Conservation (phyloP, 371 early-diverging fungal genomes). For the Phascolomyces articulosus region DNA sequence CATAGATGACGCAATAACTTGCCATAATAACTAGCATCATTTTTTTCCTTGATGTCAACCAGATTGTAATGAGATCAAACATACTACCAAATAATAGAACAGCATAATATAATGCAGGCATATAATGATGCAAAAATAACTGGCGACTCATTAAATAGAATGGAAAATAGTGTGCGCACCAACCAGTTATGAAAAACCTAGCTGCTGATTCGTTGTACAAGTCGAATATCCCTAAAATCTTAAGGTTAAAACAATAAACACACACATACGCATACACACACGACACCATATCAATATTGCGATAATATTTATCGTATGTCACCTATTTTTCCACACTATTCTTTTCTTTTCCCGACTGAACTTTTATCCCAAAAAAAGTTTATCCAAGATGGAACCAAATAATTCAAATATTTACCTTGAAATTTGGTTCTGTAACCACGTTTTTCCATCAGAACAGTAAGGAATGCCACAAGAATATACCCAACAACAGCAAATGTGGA, state of each 20-base stretch:
- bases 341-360: no score
- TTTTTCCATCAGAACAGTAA: neutral
- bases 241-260: neutral
- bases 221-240: slow-evolving; percentile 30
- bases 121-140: slow-evolving; percentile 98
- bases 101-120: slow-evolving; percentile 90
- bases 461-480: slow-evolving; percentile 39
- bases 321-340: no score
- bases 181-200: slow-evolving; percentile 88
- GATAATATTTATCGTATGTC: no score
- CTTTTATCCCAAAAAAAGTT: no score
- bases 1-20: slow-evolving; percentile 50
- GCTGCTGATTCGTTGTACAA: slow-evolving; percentile 72
- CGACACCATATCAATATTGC: no score
- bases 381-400: neutral
- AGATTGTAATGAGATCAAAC: slow-evolving; percentile 77
- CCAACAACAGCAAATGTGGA: slow-evolving; percentile 63
- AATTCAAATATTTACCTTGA: neutral
- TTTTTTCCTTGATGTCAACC: slow-evolving; percentile 49
- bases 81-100: slow-evolving; percentile 75
- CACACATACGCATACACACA: no score
- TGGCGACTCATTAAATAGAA: slow-evolving; percentile 97
- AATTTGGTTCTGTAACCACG: neutral
- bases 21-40: slow-evolving; percentile 53
- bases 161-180: slow-evolving; percentile 94